Base-by-base conservation (phyloP, 495 filamentous ascomycete species). In the Xylaria nigripes region DNA sequence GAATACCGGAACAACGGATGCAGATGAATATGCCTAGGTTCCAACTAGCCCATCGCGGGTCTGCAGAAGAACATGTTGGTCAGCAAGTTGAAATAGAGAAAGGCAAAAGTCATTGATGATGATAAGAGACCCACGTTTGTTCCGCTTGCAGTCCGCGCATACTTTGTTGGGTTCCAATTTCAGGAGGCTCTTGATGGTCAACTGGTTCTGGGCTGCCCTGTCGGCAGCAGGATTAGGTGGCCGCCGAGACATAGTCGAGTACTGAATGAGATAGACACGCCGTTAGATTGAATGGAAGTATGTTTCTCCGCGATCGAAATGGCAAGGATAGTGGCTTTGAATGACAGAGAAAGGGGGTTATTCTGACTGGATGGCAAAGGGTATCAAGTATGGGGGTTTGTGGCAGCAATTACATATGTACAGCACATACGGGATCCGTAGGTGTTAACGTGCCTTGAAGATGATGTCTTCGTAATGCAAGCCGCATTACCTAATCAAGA, bases 21-120 rank as follows among this genome's bases (percentile, higher is more conserved):
- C 93, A 98, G 59, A 98, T 75, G 66, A 98, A 98, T 60, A 97
- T 84, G 49, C 91, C 91, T 49, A 95, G 70, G 66, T 96, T 96
- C 91, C 93, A 97, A 61, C 89, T 94, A 2, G 94, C 93, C 93
- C 93, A 98, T 85, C 94, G 81, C 55, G 93, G 94, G 73, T 95
- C 89, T 95, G 27, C 6, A 36, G 46, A 45, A 19, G 36, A 41
- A 48, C 12, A 55, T 16, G 38, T 19, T 18, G 3, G 18, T 51
- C 19, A 18, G 41, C 21, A 18, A 10, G 24, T 19, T 12, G 19
- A 24, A 21, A n/a, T 19, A 41, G 12, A 25, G 19, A 23, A n/a
- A 51, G 16, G 52, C 16, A 21, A 22, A 22, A 12, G 38, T 42
- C 22, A 44, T 8, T n/a, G 18, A 40, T 42, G 12, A 41, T 23